phyloP scores from a whole-genome alignment of 305 asterid species.

The Rubia peregrina region DNA sequence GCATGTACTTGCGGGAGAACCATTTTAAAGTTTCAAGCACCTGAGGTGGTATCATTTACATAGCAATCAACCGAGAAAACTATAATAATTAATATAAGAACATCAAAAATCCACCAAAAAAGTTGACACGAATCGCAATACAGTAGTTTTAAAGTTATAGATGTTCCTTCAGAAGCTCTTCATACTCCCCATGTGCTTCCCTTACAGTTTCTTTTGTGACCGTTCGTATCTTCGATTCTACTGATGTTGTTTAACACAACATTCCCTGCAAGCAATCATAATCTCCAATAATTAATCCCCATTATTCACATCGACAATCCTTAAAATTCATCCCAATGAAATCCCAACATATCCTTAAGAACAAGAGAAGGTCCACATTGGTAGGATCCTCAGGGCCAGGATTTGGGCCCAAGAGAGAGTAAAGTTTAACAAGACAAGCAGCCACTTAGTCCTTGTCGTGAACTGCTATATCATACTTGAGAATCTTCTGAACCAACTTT shows the following conservation, averaged over 20 bases:
- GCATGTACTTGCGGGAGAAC: conserved; percentile 79
- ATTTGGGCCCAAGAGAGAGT: conserved; percentile 30
- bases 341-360: too few relatives aligned
- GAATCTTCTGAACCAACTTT: conserved; percentile 45
- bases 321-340: neutral
- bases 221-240: neutral
- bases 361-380: conserved; percentile 39
- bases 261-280: neutral
- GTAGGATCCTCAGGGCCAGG: conserved; percentile 37
- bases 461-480: conserved; percentile 49
- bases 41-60: conserved; percentile 87
- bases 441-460: conserved; percentile 68
- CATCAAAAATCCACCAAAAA: too few relatives aligned
- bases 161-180: too few relatives aligned
- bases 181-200: too few relatives aligned
- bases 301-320: neutral
- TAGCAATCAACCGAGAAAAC: conserved; percentile 23
- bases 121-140: too few relatives aligned
- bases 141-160: too few relatives aligned
- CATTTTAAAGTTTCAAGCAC: conserved; percentile 83
- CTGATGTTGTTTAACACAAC: neutral
- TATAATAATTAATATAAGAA: too few relatives aligned
- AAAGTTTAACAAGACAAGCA: conserved; percentile 67
- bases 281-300: neutral
- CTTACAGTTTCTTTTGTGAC: neutral